Base-by-base conservation (phyloP, 2,329 filamentous ascomycete species). In the Cladorrhinum sp. region DNA sequence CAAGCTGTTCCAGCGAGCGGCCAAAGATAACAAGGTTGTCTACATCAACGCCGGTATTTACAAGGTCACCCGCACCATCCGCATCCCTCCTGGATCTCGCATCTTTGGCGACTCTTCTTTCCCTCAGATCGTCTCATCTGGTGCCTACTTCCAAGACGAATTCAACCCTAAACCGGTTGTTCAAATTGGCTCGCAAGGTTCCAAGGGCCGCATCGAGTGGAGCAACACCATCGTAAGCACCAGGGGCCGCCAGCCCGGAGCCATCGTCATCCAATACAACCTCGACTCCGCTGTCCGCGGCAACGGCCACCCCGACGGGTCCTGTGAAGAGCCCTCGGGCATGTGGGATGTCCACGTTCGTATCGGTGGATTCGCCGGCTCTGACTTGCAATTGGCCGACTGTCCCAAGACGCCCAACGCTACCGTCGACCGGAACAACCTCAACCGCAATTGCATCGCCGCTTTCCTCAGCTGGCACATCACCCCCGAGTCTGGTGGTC, bases 261-360 rank as follows among this genome's bases (percentile, higher is more conserved):
- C 89, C 4, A 80, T 87, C 20, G 76, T 91, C 2, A 83, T 91
- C 61, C 79, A 92, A 71, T 91, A 86, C 79, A 92, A 92, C 72
- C 76, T 92, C 16, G 79, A 76, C 50, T 78, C 77, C 18, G 63
- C 72, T 16, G 63, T 10, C n/a, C 20, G 38, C 2, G 23, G 23
- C 18, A 22, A 22, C 18, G 3, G 12, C 12, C 18, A 20, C 3
- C 6, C 18, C 45, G 45, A 7, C 45, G 20, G 25, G 23, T 36
- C 65, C 24, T 67, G 65, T 16, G 72, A n/a, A n/a, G n/a, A 71
- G 25, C 78, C 79, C 5, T 75, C 75, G 3, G 84, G 82, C 20
- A 78, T 87, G 71, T 92, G 89, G 89, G 89, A 92, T 68, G 83
- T 88, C 24, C 89, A 92, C 75, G 84, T 88, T 69, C 85, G 89